Evolutionary conservation across 2,329 filamentous ascomycete genomes (phyloP).

Genomic region (Fusarium sp.): DNA sequence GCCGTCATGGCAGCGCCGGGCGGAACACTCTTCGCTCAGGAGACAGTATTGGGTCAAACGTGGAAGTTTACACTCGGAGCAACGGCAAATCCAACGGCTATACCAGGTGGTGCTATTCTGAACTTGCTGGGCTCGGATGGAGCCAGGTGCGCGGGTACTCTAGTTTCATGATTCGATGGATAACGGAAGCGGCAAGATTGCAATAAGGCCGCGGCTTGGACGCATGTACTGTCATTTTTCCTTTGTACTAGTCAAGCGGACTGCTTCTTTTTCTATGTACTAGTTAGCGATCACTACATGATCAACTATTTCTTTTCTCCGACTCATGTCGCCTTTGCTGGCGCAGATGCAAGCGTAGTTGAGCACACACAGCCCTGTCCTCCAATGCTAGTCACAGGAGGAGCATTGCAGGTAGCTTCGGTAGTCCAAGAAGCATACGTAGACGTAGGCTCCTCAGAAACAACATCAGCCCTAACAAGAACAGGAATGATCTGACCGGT

Average conservation of each 20-base stretch:
- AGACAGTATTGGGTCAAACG: background rate
- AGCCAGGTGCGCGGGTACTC: conserved; percentile 17
- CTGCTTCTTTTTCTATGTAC: conserved; percentile 19
- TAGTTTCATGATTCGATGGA: background rate
- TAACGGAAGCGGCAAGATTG: conserved; percentile 29
- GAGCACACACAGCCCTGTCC: conserved; percentile 55
- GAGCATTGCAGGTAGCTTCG: conserved; percentile 55
- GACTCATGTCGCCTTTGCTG: conserved; percentile 24
- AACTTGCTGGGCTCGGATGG: conserved; percentile 20
- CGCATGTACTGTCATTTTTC: conserved; percentile 13
- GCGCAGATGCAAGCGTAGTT: conserved; percentile 27
- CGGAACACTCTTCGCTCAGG: conserved; percentile 9
- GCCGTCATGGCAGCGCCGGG: background rate
- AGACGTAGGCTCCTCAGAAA: conserved; percentile 41
- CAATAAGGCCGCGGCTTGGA: conserved; percentile 6
- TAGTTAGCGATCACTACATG: conserved; percentile 6
- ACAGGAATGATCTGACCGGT: conserved; percentile 76
- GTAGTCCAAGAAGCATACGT: conserved; percentile 48
- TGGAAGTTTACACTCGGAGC: conserved; percentile 13
- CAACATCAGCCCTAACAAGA: conserved; percentile 67
- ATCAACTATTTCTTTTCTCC: conserved; percentile 9
- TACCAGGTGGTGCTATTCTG: conserved; percentile 1
- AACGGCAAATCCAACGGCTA: background rate
- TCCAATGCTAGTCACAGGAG: conserved; percentile 55
- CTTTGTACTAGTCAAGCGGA: conserved; percentile 15